These are phyloP conservation scores for Musa troglodytarum DNA, from an alignment of 176 grass and related monocot species.

Conservation along the genomic window DNA sequence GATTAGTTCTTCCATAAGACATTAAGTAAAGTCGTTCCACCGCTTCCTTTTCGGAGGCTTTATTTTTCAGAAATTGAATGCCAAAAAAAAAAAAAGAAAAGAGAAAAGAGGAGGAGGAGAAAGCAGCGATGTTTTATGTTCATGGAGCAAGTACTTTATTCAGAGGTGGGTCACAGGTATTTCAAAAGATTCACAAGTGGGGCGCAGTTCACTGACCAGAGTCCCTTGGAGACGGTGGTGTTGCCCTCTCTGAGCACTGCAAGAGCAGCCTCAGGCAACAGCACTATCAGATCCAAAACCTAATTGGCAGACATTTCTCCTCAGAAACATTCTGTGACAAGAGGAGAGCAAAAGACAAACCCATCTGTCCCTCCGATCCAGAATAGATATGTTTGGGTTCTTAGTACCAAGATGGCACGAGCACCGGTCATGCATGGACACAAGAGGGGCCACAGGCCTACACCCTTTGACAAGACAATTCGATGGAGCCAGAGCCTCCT, in stretches of 20 bases:
- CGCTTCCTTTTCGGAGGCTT: too few species aligned
- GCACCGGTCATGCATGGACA: constrained; percentile 11
- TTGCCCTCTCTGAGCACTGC: constrained; percentile 15
- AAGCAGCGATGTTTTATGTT: too few species aligned
- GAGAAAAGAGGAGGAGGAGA: too few species aligned
- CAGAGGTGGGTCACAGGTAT: background rate
- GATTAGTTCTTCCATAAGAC: too few species aligned
- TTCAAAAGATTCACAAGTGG: background rate
- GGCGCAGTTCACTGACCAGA: background rate
- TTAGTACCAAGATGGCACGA: constrained; percentile 8
- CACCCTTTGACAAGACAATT: constrained; percentile 2
- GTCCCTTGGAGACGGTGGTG: background rate
- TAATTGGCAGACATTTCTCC: constrained; percentile 9
- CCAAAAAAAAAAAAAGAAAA: too few species aligned
- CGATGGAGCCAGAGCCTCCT: background rate
- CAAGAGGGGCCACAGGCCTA: background rate
- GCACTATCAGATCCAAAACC: constrained; percentile 10
- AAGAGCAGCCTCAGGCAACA: background rate
- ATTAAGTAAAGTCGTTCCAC: too few species aligned
- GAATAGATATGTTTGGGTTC: constrained; percentile 12
- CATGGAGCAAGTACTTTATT: too few species aligned
- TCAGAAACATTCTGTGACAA: background rate
- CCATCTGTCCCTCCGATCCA: constrained; percentile 15
- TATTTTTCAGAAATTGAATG: too few species aligned
- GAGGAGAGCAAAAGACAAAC: constrained; percentile 8